Conservation (phyloP, 179 eudicot genomes). For the Amaranthus tricolor region DNA sequence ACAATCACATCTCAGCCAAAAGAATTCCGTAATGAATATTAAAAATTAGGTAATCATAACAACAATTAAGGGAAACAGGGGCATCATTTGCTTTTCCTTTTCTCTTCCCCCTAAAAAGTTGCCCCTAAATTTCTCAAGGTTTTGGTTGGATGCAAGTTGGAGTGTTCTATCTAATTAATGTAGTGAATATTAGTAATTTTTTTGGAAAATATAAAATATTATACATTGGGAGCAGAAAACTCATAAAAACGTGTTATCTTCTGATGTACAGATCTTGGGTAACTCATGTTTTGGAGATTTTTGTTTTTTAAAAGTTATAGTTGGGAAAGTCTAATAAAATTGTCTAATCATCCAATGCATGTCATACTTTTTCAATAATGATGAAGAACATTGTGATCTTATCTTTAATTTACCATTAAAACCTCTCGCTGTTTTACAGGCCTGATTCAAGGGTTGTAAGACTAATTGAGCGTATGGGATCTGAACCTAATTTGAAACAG, state of each 20-base stretch:
- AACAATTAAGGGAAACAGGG: too few species aligned
- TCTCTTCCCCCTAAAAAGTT: too few species aligned
- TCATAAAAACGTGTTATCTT: not conserved
- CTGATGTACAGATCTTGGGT: not conserved
- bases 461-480: conserved; percentile 77
- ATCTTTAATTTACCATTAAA: not conserved
- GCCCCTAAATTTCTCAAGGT: too few species aligned
- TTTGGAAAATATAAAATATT: not conserved
- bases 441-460: conserved; percentile 85
- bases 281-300: not conserved
- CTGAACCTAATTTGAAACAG: conserved; percentile 57
- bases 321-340: not conserved
- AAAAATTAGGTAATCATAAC: too few species aligned
- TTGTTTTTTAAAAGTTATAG: not conserved
- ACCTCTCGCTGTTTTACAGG: conserved; percentile 36
- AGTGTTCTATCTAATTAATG: not conserved
- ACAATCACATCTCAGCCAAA: too few species aligned
- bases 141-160: not conserved
- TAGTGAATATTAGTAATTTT: not conserved
- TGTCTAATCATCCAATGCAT: not conserved
- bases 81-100: too few species aligned
- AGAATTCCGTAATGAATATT: too few species aligned
- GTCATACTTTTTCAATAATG: not conserved
- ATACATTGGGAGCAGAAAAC: not conserved
- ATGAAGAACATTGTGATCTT: not conserved